Base-by-base conservation (phyloP, 768 basidiomycete genomes). In the Russula dissimulans region DNA sequence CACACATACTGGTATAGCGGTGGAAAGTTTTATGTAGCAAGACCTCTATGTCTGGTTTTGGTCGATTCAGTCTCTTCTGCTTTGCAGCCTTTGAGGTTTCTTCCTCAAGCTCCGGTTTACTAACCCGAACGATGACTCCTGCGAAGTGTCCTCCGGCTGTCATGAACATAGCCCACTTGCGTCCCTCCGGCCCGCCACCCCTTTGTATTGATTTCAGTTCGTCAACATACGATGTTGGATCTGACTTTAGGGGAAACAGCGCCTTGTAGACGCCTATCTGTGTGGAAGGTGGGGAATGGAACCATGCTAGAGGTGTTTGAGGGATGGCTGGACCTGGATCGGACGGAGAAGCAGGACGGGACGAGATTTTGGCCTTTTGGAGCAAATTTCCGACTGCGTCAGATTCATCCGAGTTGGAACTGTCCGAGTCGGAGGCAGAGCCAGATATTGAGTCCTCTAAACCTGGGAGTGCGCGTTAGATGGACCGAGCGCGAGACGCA, bases 61-160 rank as follows among this genome's bases (percentile, higher is more conserved):
- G 81, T 61, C 79, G 82, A 67, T 81, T 86, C 15, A 71, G 68
- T 58, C 71, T 76, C 66, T 68, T 74, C 71, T 60, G 72, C 72
- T 62, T 76, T 70, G 54, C 72, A 67, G 31, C 60, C 43, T 54
- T 64, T 8, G 65, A 45, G 18, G 73, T 73, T 4, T 82, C 81
- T 6, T 78, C 77, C 17, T 69, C 69, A 3, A 60, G 66, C 15
- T 74, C 75, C 59, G 79, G 61, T 61, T 76, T 72, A 72, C 85
- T 82, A 31, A 92, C 88, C 38, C 85, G 78, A 12, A 86, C 85
- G 38, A 99, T 78, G 57, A 93, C 87, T 29, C 95, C 97, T 14
- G 97, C 97, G 73, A 99, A 98, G 72, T 99, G 97, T 11, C 97
- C 97, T 22, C 97, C 95, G 0, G 97, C 97, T 43, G 88, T 84